Conservation (phyloP, 768 basidiomycete genomes). For the Pleurotus platypus region DNA sequence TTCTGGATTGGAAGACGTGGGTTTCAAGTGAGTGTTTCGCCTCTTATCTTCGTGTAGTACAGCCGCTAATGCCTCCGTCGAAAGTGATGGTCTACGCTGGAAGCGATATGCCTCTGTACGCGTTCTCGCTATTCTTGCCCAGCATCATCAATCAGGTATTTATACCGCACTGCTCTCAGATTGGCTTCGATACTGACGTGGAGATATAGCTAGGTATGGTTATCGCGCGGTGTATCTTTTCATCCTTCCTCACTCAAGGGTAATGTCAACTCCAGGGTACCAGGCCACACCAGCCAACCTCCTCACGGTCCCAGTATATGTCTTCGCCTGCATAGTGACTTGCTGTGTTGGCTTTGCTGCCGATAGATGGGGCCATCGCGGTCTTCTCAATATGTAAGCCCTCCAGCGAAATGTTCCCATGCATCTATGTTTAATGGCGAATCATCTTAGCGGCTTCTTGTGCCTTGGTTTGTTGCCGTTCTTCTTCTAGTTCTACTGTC, state of each 20-base stretch:
- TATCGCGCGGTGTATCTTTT: background rate
- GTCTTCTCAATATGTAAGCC: conserved; percentile 60
- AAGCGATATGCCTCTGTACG: conserved; percentile 66
- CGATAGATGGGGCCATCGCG: conserved; percentile 58
- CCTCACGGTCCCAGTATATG: conserved; percentile 75
- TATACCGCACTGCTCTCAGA: background rate
- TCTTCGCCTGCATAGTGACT: conserved; percentile 63
- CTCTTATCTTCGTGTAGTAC: background rate
- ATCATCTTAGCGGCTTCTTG: conserved; percentile 27
- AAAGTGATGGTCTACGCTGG: conserved; percentile 57
- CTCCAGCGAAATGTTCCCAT: background rate
- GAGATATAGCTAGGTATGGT: conserved; percentile 35
- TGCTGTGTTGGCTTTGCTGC: conserved; percentile 61
- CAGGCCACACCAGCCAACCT: conserved; percentile 72
- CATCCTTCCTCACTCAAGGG: background rate
- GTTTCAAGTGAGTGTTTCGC: conserved; percentile 36
- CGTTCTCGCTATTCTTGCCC: conserved; percentile 75
- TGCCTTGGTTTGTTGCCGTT: conserved; percentile 25
- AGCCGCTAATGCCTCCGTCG: background rate
- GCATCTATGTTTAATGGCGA: background rate
- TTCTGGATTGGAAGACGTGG: conserved; percentile 77
- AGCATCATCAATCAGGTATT: conserved; percentile 71
- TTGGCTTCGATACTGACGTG: too few relatives aligned
- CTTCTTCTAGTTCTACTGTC: conserved; percentile 12
- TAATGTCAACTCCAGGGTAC: conserved; percentile 38